Evolutionary conservation across 257 asterid species (phyloP).

Genomic region (Fraxinus americana): DNA sequence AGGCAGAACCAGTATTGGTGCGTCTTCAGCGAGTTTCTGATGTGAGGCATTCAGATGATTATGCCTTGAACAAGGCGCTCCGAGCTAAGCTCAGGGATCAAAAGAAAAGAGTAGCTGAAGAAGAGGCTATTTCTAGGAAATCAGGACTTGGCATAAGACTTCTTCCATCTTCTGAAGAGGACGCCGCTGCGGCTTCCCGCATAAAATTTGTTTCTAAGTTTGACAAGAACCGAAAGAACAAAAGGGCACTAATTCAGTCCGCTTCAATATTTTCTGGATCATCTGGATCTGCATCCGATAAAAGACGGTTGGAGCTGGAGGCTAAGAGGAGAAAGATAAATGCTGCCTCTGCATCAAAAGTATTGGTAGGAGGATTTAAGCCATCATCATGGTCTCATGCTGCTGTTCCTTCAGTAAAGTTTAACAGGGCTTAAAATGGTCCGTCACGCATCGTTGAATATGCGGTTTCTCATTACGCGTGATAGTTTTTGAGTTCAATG

Average conservation of each 20-base stretch:
- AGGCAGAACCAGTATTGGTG: conserved; percentile 88
- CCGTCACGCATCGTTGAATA: neutral
- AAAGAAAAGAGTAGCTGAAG: conserved; percentile 92
- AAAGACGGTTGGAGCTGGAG: conserved; percentile 60
- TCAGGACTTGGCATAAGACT: conserved; percentile 78
- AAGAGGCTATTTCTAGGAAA: conserved; percentile 71
- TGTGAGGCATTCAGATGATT: conserved; percentile 79
- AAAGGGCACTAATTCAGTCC: conserved; percentile 74
- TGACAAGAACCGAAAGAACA: conserved; percentile 70
- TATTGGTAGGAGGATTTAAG: conserved; percentile 72
- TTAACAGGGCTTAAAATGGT: conserved; percentile 18
- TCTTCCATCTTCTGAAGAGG: conserved; percentile 77
- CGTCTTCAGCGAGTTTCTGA: conserved; percentile 89
- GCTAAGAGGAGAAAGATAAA: conserved; percentile 77
- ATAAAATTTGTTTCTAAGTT: conserved; percentile 67
- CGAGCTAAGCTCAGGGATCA: conserved; percentile 80
- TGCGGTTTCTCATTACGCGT: too few relatives aligned
- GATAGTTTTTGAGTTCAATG: neutral
- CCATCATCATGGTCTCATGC: conserved; percentile 62
- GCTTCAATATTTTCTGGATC: conserved; percentile 81
- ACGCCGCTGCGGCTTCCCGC: conserved; percentile 60
- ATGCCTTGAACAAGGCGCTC: conserved; percentile 77
- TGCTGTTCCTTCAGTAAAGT: too few relatives aligned
- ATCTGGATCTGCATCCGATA: conserved; percentile 26
- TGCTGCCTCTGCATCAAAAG: conserved; percentile 64